Percentiles rank a stretch among this genome's conserved stretches.
phyloP scores from a whole-genome alignment of 768 basidiomycete species.

The Agaricus blazei region DNA sequence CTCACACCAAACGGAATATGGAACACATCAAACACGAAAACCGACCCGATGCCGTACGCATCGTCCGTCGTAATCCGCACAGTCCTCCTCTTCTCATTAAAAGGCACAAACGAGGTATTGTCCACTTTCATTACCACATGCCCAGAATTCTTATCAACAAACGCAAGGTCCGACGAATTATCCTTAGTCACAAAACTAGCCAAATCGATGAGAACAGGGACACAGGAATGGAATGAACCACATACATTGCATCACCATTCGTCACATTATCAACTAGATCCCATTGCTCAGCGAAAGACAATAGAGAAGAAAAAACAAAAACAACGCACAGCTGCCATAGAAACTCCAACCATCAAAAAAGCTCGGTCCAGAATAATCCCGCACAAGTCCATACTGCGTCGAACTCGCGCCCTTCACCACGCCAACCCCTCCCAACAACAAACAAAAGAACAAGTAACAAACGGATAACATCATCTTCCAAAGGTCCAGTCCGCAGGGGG shows the following conservation, averaged over 20 bases:
- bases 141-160: conserved; percentile 51
- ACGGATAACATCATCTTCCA: too few relatives aligned
- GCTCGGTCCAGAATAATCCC: conserved; percentile 16
- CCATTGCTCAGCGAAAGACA: background rate
- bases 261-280: background rate
- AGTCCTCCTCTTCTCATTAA: conserved; percentile 55
- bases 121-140: conserved; percentile 73
- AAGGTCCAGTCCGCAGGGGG: too few relatives aligned
- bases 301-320: background rate
- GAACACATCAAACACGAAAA: conserved; percentile 59
- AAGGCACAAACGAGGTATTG: conserved; percentile 50
- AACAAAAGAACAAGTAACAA: too few relatives aligned
- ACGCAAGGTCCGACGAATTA: conserved; percentile 20
- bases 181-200: background rate
- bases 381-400: conserved; percentile 7
- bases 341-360: conserved; percentile 21
- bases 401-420: background rate
- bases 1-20: conserved; percentile 43
- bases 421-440: background rate
- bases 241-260: background rate
- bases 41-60: conserved; percentile 44
- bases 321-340: background rate
- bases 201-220: background rate
- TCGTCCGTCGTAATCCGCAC: conserved; percentile 57
- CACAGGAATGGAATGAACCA: background rate